phyloP scores from a whole-genome alignment of 2,329 filamentous ascomycete species.

The Rasamsonia emersonii region DNA sequence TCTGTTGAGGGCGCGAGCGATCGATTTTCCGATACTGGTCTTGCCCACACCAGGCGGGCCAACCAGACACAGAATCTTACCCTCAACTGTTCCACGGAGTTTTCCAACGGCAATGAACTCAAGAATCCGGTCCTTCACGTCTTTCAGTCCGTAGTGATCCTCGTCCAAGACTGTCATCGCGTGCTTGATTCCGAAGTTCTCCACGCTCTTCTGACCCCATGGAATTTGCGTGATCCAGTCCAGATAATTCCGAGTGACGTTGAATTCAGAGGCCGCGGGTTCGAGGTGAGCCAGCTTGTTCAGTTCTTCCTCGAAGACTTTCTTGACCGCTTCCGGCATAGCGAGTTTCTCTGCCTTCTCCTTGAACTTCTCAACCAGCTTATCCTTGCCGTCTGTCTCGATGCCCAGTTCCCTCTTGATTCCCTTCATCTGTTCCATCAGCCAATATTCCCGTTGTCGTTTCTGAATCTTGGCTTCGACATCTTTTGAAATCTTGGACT shows the following conservation, averaged over 20 bases:
- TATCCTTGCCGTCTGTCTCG: conserved; percentile 96
- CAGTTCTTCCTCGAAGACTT: conserved; percentile 96
- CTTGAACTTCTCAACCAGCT: conserved; percentile 93
- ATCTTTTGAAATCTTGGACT: conserved; percentile 95
- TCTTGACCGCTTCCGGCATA: conserved; percentile 94
- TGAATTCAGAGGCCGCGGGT: conserved; percentile 93
- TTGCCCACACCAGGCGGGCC: conserved; percentile 96
- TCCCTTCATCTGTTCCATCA: conserved; percentile 99
- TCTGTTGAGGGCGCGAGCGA: conserved; percentile 85
- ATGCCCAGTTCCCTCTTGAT: conserved; percentile 92
- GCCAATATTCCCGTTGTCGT: conserved; percentile 92
- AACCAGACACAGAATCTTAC: conserved; percentile 96
- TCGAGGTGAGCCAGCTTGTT: conserved; percentile 95
- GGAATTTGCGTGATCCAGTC: conserved; percentile 98
- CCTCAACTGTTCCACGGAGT: conserved; percentile 90
- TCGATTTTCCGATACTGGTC: conserved; percentile 97
- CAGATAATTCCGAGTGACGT: conserved; percentile 94
- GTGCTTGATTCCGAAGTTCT: conserved; percentile 93
- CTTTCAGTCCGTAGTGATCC: conserved; percentile 92
- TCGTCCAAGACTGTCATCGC: conserved; percentile 87
- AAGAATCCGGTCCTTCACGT: conserved; percentile 95
- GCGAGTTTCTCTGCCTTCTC: conserved; percentile 88
- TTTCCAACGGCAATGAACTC: conserved; percentile 99
- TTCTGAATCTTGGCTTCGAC: conserved; percentile 97
- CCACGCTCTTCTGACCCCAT: conserved; percentile 88